Evolutionary conservation across 1,284 basidiomycete genomes (phyloP).

Genomic region (Trichosporon sp.): DNA sequence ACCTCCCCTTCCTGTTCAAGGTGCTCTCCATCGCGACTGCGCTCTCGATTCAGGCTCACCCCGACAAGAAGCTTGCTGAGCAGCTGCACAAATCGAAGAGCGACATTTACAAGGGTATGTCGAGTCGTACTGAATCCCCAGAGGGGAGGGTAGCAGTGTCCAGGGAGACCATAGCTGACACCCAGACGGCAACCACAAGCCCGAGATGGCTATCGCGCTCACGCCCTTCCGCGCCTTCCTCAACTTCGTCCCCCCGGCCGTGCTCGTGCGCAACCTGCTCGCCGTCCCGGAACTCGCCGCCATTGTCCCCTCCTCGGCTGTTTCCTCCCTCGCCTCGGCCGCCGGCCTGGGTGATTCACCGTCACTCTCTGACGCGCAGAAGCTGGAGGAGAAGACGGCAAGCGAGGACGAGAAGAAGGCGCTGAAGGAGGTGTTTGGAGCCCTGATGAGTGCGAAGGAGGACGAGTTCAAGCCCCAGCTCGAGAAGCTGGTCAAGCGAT

Average conservation of each 20-base stretch:
- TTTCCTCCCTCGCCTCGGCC: constrained; percentile 62
- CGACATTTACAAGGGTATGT: constrained; percentile 83
- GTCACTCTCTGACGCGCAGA: constrained; percentile 23
- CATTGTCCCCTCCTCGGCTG: constrained; percentile 64
- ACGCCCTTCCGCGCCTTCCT: constrained; percentile 82
- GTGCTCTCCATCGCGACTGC: constrained; percentile 92
- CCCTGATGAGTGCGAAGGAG: constrained; percentile 75
- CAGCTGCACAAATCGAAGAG: constrained; percentile 73
- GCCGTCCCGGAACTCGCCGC: constrained; percentile 75
- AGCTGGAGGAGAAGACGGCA: constrained; percentile 43
- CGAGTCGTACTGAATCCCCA: background rate
- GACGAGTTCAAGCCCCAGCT: constrained; percentile 64
- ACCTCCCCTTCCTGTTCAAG: constrained; percentile 91
- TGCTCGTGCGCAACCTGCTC: constrained; percentile 67
- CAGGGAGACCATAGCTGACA: background rate
- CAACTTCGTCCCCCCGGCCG: constrained; percentile 60
- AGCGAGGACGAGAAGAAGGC: constrained; percentile 64
- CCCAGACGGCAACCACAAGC: constrained; percentile 59
- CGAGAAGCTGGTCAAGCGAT: constrained; percentile 65
- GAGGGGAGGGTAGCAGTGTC: too few relatives aligned
- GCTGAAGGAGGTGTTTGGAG: constrained; percentile 73
- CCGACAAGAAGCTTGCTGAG: constrained; percentile 86
- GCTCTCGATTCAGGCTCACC: constrained; percentile 95
- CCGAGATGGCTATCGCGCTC: constrained; percentile 96
- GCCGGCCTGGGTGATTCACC: constrained; percentile 56